These are phyloP conservation scores for Macrophomina pseudophaseolina DNA, from an alignment of 2,329 filamentous ascomycete species.

Conservation along the genomic window DNA sequence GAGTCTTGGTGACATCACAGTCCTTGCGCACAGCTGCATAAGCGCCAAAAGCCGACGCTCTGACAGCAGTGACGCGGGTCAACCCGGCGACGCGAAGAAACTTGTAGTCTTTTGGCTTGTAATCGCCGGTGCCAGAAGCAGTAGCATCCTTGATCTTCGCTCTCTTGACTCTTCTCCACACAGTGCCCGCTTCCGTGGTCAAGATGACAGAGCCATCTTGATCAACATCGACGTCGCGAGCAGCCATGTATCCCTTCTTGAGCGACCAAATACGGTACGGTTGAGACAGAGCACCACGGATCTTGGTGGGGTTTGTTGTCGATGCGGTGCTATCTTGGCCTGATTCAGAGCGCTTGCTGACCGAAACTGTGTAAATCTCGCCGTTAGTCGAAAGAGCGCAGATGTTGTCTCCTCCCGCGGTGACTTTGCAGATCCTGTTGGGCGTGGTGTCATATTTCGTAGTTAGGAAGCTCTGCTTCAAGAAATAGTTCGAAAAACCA, in stretches of 20 bases:
- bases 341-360: conserved; percentile 70
- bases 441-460: conserved; percentile 68
- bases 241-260: conserved; percentile 82
- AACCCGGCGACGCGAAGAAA: conserved; percentile 89
- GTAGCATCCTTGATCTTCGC: conserved; percentile 75
- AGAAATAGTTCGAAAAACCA: conserved; percentile 71
- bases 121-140: conserved; percentile 56
- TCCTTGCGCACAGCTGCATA: conserved; percentile 88
- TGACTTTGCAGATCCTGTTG: conserved; percentile 75
- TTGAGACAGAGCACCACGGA: conserved; percentile 77
- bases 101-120: conserved; percentile 87
- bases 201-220: conserved; percentile 95
- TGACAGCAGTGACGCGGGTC: conserved; percentile 80
- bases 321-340: conserved; percentile 66
- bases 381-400: conserved; percentile 84
- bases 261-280: conserved; percentile 89
- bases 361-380: conserved; percentile 83
- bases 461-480: conserved; percentile 68
- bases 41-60: conserved; percentile 87
- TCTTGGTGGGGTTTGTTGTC: conserved; percentile 91
- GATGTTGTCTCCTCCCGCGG: conserved; percentile 87
- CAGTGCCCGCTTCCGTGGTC: conserved; percentile 87
- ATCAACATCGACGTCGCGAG: conserved; percentile 83
- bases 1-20: conserved; percentile 76
- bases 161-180: conserved; percentile 87